Conservation (phyloP, 1,139 yeast genomes). For the Magnusiomyces suaveolens region DNA sequence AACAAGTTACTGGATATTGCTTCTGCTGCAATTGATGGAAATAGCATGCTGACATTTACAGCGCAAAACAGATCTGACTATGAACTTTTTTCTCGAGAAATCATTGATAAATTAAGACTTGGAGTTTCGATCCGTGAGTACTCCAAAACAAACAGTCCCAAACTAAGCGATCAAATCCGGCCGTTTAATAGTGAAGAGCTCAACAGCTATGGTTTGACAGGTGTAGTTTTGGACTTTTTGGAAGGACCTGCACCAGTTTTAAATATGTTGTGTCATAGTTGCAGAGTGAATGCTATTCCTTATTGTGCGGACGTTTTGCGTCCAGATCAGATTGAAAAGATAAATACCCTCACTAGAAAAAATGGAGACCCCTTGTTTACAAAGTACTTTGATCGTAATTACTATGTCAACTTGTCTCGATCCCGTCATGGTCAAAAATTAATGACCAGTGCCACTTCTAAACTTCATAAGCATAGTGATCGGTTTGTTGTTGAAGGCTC, state of each 20-base stretch:
- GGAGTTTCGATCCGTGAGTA: constrained; percentile 43
- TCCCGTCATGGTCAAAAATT: constrained; percentile 33
- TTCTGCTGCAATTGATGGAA: constrained; percentile 48
- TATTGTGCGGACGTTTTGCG: constrained; percentile 41
- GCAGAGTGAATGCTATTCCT: constrained; percentile 55
- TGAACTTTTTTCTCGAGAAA: constrained; percentile 34
- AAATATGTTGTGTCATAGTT: constrained; percentile 57
- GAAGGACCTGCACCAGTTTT: constrained; percentile 69
- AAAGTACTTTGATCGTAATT: constrained; percentile 53
- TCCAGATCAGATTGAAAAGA: constrained; percentile 34
- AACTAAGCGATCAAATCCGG: constrained; percentile 22
- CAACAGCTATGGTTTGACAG: constrained; percentile 60
- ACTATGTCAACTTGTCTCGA: constrained; percentile 40
- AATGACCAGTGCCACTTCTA: constrained; percentile 5
- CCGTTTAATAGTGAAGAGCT: constrained; percentile 35
- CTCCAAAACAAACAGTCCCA: constrained; percentile 21
- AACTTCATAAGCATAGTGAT: constrained; percentile 1
- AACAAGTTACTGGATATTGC: constrained; percentile 41
- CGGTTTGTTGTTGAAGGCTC: constrained; percentile 1
- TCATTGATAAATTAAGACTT: constrained; percentile 34
- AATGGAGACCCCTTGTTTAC: constrained; percentile 39
- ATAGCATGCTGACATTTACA: constrained; percentile 50
- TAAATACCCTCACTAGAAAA: constrained; percentile 20
- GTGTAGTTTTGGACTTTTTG: constrained; percentile 61
- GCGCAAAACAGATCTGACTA: constrained; percentile 38